These are phyloP conservation scores for Mollisia scopiformis DNA, from an alignment of 2,329 filamentous ascomycete genomes.

Conservation along the genomic window DNA sequence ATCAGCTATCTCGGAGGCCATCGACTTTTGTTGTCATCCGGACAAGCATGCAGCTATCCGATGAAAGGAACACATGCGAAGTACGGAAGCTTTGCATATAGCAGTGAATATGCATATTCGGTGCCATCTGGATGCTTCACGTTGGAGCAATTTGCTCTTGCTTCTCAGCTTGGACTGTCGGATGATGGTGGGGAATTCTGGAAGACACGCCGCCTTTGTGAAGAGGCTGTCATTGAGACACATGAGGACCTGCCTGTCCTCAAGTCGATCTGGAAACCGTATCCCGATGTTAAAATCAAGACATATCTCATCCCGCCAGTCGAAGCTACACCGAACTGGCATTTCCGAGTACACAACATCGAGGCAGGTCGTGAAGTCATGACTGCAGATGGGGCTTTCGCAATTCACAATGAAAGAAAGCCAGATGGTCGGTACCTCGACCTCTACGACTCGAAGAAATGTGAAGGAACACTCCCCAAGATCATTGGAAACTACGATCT, in stretches of 20 bases:
- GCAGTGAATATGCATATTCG: constrained; percentile 74
- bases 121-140: constrained; percentile 77
- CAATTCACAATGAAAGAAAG: constrained; percentile 60
- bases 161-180: constrained; percentile 75
- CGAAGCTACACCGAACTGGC: constrained; percentile 66
- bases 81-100: constrained; percentile 80
- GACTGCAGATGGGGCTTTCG: constrained; percentile 77
- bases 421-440: constrained; percentile 53
- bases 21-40: constrained; percentile 74
- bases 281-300: constrained; percentile 66
- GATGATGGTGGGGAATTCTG: constrained; percentile 79
- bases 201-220: constrained; percentile 73
- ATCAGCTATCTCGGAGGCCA: constrained; percentile 72
- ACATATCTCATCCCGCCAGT: constrained; percentile 68
- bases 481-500: constrained; percentile 65
- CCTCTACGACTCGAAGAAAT: constrained; percentile 46
- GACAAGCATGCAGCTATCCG: constrained; percentile 81
- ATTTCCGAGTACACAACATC: constrained; percentile 67
- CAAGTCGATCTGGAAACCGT: constrained; percentile 72
- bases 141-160: constrained; percentile 75
- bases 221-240: constrained; percentile 63
- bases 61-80: constrained; percentile 83
- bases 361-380: constrained; percentile 62
- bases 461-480: constrained; percentile 55
- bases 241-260: constrained; percentile 60